Base-by-base conservation (phyloP, 2,329 filamentous ascomycete species). In the Neopestalotiopsis clavispora region DNA sequence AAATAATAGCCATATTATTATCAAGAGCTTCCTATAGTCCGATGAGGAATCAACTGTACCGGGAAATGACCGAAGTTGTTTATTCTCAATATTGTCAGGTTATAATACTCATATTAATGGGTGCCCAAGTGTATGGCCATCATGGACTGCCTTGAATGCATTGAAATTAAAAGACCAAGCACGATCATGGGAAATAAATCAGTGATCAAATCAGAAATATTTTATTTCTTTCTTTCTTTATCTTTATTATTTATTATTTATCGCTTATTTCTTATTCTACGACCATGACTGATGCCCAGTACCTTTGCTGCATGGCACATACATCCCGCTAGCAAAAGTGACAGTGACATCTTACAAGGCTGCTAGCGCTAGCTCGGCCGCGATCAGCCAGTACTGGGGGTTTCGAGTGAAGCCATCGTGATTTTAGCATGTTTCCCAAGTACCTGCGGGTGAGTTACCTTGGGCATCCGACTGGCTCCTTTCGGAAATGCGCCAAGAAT, bases 341-440 rank as follows among this genome's bases (percentile, higher is more conserved):
- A 52, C 45, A 52, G 32, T 20, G 32, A 30, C 59, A 28, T 28
- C 23, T 28, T 28, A 28, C 23, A 62, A 40, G 59, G 59, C 59
- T 62, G 34, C 23, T 28, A 28, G 23, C 28, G 17, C n/a, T 34
- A 20, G 32, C 34, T 34, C n/a, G 34, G 59, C 34, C 32, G 34
- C 42, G 30, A 62, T 9, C 32, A 34, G 32, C 9, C 23, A 7
- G n/a, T 20, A 34, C 40, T 17, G 45, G 32, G 32, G 57, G 17
- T 60, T 30, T 30, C n/a, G 34, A 49, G 14, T 65, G 62, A 65
- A 32, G 62, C 40, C 42, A 49, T 65, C 62, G 62, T 65, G 62
- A 30, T 38, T 20, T 38, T 17, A 38, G 20, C 23, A 40, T 42
- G 12, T 32, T 34, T 10, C 2, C 32, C n/a, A 13, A 38, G 34